These are phyloP conservation scores for Raffaelea albimanens DNA, from an alignment of 2,329 filamentous ascomycete species.

Conservation along the genomic window DNA sequence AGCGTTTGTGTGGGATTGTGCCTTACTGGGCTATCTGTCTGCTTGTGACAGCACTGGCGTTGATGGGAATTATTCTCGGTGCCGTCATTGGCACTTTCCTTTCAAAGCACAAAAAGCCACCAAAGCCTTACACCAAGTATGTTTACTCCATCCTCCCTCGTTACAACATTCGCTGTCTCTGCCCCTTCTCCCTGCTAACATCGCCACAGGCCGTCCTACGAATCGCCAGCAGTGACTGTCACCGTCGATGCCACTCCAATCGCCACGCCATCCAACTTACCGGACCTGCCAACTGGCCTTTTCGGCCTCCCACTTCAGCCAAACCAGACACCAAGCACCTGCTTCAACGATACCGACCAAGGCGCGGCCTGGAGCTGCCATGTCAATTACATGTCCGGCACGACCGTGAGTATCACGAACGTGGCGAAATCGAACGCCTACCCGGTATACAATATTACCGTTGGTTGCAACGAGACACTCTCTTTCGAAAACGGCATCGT, in stretches of 20 bases:
- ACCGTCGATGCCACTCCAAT: slow-evolving; percentile 43
- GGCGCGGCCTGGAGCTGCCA: slow-evolving; percentile 56
- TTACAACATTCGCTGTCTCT: too few relatives aligned
- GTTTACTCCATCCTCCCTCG: too few relatives aligned
- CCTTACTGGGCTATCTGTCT: slow-evolving; percentile 54
- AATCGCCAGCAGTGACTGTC: slow-evolving; percentile 19
- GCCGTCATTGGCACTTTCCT: slow-evolving; percentile 44
- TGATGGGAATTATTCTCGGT: slow-evolving; percentile 47
- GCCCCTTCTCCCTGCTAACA: not conserved
- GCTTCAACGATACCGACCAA: slow-evolving; percentile 46
- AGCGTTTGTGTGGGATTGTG: slow-evolving; percentile 47
- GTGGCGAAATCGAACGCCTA: slow-evolving; percentile 14
- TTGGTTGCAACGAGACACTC: slow-evolving; percentile 27
- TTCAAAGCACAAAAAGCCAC: slow-evolving; percentile 20
- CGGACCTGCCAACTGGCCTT: slow-evolving; percentile 42
- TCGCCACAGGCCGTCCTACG: too few relatives aligned
- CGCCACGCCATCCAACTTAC: slow-evolving; percentile 39
- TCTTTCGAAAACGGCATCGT: slow-evolving; percentile 28
- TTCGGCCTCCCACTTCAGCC: slow-evolving; percentile 46
- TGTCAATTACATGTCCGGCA: slow-evolving; percentile 30
- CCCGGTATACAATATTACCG: slow-evolving; percentile 29
- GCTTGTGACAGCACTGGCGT: slow-evolving; percentile 33
- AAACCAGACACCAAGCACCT: slow-evolving; percentile 40
- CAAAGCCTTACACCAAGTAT: too few relatives aligned
- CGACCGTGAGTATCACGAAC: slow-evolving; percentile 28